Evolutionary conservation across 768 basidiomycete species (phyloP), one percentile per base, ranked within the genome.

Genomic region (Mycena indigotica): DNA sequence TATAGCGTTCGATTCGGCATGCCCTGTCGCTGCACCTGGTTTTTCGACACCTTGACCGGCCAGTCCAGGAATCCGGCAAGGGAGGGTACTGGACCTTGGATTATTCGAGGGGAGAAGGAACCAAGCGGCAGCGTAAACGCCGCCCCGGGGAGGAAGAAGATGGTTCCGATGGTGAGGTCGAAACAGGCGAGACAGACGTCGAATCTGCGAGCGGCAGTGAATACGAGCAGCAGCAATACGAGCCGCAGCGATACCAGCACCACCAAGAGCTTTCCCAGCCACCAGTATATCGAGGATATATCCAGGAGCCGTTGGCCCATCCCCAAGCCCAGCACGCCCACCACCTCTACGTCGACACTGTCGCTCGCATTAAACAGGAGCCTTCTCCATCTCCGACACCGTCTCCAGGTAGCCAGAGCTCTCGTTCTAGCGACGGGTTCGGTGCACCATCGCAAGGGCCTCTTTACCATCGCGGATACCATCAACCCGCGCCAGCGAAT

Each of bases 31-130:
- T 80, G 12, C 74, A 79, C 55, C 79, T 82, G 41, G 78, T 83
- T n/a, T 90, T 91, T 69, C 65, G 70, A 16, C 75, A 78, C n/a
- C 72, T 78, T 1, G 72, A 76, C 1, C 79, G 87, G 13, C 84
- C 86, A 0, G 81, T 87, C 52, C 85, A 83, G 0, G 86, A 88
- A 63, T 86, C 86, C 0, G 87, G 88, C 0, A 88, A 88, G 60
- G 88, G 88, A 1, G 79, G 74, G 35, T 89, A 88, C 63, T 89
- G 87, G 87, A 69, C 67, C 39, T 65, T 84, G 19, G 84, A 88
- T 56, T 67, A 81, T 55, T 77, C 80, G 1, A 69, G 72, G 13
- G 84, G 84, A 3, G 80, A 84, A 53, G 86, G 86, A 2, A 82
- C 85, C 69, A 87, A 86, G 61, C 84, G 85, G 28, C 65, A 72